phyloP scores from a whole-genome alignment of 2,329 filamentous ascomycete genomes.

The Coniochaeta pulveracea region DNA sequence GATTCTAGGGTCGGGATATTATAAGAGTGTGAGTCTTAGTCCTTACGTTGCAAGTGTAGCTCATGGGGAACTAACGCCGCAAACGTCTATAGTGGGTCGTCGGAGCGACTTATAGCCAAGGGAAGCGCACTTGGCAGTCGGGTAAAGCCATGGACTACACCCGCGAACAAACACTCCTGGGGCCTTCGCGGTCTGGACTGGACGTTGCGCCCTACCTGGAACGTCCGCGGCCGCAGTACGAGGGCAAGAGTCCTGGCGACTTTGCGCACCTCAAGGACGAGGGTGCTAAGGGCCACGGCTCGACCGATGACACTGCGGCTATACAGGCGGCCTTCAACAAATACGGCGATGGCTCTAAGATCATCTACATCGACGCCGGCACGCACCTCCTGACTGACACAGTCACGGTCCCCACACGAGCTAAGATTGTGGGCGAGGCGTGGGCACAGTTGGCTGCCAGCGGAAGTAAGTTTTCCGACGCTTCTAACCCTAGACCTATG shows the following conservation, averaged over 20 bases:
- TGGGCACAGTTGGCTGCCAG: constrained; percentile 18
- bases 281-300: constrained; percentile 6
- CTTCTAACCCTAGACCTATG: no score
- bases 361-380: constrained; percentile 2
- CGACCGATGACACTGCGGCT: constrained; percentile 6
- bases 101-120: constrained; percentile 1
- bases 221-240: constrained; percentile 7
- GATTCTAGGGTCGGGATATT: constrained; percentile 1
- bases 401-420: constrained; percentile 18
- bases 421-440: constrained; percentile 24
- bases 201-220: constrained; percentile 6
- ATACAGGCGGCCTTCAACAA: constrained; percentile 5
- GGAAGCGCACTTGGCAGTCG: not conserved
- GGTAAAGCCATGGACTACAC: not conserved
- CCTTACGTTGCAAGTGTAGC: no score
- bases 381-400: constrained; percentile 4
- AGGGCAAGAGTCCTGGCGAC: constrained; percentile 2
- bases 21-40: not conserved
- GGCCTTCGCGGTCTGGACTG: not conserved
- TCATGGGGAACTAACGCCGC: no score
- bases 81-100: constrained; percentile 1
- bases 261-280: constrained; percentile 9
- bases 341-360: constrained; percentile 1
- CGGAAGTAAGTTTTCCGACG: constrained; percentile 8
- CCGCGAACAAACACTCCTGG: not conserved